Evolutionary conservation across 2,329 filamentous ascomycete genomes (phyloP).

Genomic region (Keithomyces neogunnii): DNA sequence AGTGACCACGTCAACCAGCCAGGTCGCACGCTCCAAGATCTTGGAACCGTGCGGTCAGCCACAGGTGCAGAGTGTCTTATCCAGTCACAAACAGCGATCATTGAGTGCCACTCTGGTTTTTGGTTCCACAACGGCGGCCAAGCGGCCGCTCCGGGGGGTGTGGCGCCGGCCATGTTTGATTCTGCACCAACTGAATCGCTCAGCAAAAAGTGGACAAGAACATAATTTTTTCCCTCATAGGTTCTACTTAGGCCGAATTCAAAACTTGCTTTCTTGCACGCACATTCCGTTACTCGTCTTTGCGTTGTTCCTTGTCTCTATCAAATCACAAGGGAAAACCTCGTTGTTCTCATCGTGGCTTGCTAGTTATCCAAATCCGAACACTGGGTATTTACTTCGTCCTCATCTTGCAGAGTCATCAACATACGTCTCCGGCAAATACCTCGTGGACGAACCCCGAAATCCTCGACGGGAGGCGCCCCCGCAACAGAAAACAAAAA

Average conservation of each 20-base stretch:
- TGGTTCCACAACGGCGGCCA: conserved; percentile 1
- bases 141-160: not conserved
- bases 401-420: not conserved
- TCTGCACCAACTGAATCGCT: not conserved
- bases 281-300: not conserved
- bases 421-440: not conserved
- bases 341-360: not conserved
- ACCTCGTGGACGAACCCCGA: not conserved
- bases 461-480: not conserved
- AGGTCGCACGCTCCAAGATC: no score
- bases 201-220: not conserved
- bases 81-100: no score
- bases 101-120: no score
- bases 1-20: conserved; percentile 5
- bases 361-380: not conserved
- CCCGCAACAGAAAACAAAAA: not conserved
- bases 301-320: not conserved
- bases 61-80: no score
- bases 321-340: not conserved
- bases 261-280: conserved; percentile 6
- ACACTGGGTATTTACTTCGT: not conserved
- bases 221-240: not conserved
- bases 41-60: no score
- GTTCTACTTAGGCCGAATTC: not conserved
- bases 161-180: not conserved